Base-by-base conservation (phyloP, 2,329 filamentous ascomycete species). In the Botrytis cinerea region DNA sequence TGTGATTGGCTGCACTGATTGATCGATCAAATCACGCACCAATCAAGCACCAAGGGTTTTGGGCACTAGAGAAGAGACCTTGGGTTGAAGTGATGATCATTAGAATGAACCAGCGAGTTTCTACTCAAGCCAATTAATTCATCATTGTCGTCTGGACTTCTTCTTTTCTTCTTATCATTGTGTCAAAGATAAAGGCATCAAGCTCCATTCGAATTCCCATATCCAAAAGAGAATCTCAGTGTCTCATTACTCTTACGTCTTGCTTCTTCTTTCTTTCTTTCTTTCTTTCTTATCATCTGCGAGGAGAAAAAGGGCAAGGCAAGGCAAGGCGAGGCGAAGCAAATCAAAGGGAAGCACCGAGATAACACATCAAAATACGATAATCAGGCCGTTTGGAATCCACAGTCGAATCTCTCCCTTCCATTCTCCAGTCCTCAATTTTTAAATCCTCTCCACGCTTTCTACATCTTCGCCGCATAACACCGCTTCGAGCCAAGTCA, bases 381-480 rank as follows among this genome's bases (percentile, higher is more conserved):
- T 16, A 62, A 28, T 18, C 61, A 25, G 28, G 32, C 25, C 45
- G 5, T 6, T 28, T 22, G 28, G 25, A 40, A 54, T 28, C 16
- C 22, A 28, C 62, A 66, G 32, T 25, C 40, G 32, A 64, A 48
- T 38, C 28, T 20, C 64, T 40, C 59, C 22, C 32, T 5, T 63
- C 16, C 43, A 28, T 48, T 28, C 68, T 16, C 16, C 54, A 62
- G 68, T 54, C 32, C 32, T 32, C 46, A 54, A 38, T 32, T 45
- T 43, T 40, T 20, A 45, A n/a, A 20, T 43, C 60, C 22, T 28
- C n/a, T 28, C 22, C 2, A 28, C 46, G 9, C 32, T 22, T 22
- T 46, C 35, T 35, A 64, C 40, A 46, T 61, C 70, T 38, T 72
- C 16, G 71, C 51, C 40, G 69, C 59, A 63, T 20, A 69, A 35